Conservation (phyloP, 2,329 filamentous ascomycete genomes). For the Fonsecaea pugnacius region DNA sequence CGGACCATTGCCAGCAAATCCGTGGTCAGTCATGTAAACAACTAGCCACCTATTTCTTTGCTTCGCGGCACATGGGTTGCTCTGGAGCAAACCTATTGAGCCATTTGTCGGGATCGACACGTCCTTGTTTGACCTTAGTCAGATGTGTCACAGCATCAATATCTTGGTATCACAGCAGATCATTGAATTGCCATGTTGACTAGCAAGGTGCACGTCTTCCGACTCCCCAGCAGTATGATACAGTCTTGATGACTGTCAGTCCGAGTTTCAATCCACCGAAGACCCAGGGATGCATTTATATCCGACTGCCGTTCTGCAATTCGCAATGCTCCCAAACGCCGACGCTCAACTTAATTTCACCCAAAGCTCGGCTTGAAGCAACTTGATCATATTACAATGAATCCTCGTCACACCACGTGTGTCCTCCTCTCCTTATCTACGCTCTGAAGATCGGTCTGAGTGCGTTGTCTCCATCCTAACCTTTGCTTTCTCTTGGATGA, state of each 20-base stretch:
- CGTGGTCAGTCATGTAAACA: neutral
- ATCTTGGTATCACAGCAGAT: neutral
- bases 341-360: neutral
- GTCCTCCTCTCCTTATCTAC: neutral
- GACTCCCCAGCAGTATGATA: neutral
- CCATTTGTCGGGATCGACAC: too few relatives aligned
- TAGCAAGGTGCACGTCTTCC: neutral
- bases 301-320: neutral
- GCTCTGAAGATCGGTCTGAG: neutral
- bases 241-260: neutral
- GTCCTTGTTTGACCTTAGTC: neutral
- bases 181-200: neutral
- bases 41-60: neutral
- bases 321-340: neutral
- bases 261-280: neutral
- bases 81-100: neutral
- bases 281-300: neutral
- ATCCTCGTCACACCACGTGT: neutral
- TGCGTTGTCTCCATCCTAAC: constrained; percentile 12
- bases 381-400: neutral
- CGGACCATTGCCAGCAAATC: neutral
- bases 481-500: constrained; percentile 13
- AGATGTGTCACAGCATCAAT: neutral
- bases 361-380: neutral
- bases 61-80: neutral